Conservation (phyloP, 352 stramenopile species). For the Pythium phragmitis region DNA sequence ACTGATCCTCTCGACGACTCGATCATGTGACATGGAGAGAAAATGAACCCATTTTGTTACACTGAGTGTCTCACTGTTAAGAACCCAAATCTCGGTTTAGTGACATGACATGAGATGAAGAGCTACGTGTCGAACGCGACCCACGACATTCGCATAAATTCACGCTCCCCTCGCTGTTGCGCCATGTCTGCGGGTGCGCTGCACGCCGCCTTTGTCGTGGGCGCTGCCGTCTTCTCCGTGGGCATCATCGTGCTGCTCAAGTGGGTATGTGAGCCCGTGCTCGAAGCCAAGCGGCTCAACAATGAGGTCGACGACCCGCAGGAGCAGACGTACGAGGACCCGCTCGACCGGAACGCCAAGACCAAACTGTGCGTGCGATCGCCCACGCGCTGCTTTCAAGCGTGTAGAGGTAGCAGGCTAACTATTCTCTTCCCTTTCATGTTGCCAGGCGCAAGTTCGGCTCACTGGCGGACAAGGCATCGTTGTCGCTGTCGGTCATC, state of each 20-base stretch:
- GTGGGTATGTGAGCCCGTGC: constrained; percentile 62
- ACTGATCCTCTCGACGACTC: constrained; percentile 5
- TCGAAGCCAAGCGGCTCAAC: constrained; percentile 50
- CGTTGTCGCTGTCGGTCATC: constrained; percentile 85
- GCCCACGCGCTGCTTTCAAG: neutral
- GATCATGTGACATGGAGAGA: constrained; percentile 23
- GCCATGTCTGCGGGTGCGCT: constrained; percentile 11
- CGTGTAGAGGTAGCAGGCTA: neutral
- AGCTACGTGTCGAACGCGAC: constrained; percentile 24
- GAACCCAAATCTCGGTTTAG: constrained; percentile 11
- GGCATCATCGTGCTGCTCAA: constrained; percentile 39
- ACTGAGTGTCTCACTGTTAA: constrained; percentile 6
- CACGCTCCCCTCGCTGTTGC: neutral
- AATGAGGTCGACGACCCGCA: constrained; percentile 46
- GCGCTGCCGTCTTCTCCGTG: constrained; percentile 23
- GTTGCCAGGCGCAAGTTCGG: constrained; percentile 45
- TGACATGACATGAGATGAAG: constrained; percentile 7
- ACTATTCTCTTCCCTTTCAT: constrained; percentile 1
- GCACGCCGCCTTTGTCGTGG: constrained; percentile 28
- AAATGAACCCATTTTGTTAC: constrained; percentile 1
- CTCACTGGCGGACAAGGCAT: constrained; percentile 53
- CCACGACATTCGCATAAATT: constrained; percentile 5
- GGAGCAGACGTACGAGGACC: constrained; percentile 62
- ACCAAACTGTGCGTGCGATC: constrained; percentile 35
- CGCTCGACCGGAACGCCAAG: constrained; percentile 31